Evolutionary conservation across 768 basidiomycete genomes (phyloP).

Genomic region (Clavulina sp.): DNA sequence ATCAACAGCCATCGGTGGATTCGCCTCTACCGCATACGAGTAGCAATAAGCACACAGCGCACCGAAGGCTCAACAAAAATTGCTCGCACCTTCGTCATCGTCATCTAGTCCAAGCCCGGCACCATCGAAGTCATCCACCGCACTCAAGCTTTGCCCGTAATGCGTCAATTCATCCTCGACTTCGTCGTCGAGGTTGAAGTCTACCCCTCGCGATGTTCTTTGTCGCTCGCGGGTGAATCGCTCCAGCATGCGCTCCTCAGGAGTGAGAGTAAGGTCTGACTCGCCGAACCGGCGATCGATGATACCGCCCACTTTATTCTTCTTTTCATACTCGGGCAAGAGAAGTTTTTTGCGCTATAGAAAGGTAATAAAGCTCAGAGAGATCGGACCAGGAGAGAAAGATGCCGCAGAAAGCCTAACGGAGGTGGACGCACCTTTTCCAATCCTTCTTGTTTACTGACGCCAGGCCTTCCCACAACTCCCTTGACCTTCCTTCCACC

Average conservation of each 20-base stretch:
- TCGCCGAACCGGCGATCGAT: conserved; percentile 94
- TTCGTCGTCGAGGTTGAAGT: conserved; percentile 68
- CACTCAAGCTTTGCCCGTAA: conserved; percentile 76
- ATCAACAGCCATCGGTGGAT: no score
- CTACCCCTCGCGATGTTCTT: conserved; percentile 46
- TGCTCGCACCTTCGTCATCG: conserved; percentile 31
- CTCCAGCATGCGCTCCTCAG: conserved; percentile 93
- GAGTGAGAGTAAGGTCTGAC: conserved; percentile 76
- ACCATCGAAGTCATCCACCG: conserved; percentile 68
- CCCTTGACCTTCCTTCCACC: conserved; percentile 80
- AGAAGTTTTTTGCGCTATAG: conserved; percentile 69
- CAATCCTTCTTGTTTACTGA: conserved; percentile 78
- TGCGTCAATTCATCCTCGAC: conserved; percentile 85
- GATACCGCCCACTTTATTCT: conserved; percentile 70
- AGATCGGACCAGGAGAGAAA: conserved; percentile 2
- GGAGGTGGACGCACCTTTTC: conserved; percentile 47
- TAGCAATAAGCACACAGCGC: background rate
- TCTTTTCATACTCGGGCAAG: conserved; percentile 72
- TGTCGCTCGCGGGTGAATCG: conserved; percentile 87
- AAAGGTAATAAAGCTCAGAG: conserved; percentile 5
- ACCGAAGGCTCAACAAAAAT: background rate
- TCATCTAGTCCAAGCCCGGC: conserved; percentile 38
- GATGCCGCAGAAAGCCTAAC: background rate
- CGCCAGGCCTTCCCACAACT: conserved; percentile 61
- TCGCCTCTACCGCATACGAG: no score